Evolutionary conservation across 306 rosid species (phyloP).

Genomic region (Casuarina equisetifolia): DNA sequence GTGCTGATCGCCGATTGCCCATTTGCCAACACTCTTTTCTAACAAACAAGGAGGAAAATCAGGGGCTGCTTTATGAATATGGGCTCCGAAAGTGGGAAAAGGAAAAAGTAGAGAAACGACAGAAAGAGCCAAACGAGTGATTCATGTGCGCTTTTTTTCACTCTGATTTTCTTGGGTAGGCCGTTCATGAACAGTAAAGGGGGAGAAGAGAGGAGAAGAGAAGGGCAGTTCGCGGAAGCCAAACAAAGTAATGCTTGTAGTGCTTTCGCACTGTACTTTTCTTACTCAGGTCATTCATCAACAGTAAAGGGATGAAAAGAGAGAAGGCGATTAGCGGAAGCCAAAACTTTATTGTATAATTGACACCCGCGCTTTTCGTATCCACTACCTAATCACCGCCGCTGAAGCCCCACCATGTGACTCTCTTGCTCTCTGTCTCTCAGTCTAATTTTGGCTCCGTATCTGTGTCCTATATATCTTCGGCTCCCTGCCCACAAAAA

Average conservation of each 20-base stretch:
- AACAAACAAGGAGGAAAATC: not conserved
- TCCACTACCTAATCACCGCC: slow-evolving; percentile 24
- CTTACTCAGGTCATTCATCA: slow-evolving; percentile 32
- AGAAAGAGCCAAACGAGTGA: not conserved
- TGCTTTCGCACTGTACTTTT: slow-evolving; percentile 12
- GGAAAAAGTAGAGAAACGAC: not conserved
- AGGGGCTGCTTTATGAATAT: not conserved
- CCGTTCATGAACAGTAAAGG: not conserved
- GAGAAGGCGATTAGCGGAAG: slow-evolving; percentile 1
- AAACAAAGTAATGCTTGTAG: not conserved
- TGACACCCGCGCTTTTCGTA: slow-evolving; percentile 61
- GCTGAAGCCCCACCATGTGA: slow-evolving; percentile 52
- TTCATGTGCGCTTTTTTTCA: no score
- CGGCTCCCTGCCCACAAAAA: slow-evolving; percentile 6
- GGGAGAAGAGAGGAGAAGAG: not conserved
- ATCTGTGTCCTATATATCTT: slow-evolving; percentile 24
- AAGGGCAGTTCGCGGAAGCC: not conserved
- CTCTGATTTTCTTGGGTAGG: no score
- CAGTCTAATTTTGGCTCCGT: slow-evolving; percentile 6
- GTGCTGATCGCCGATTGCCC: not conserved
- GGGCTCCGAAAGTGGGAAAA: not conserved
- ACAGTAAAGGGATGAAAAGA: not conserved
- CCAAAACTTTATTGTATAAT: slow-evolving; percentile 17
- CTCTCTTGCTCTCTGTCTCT: slow-evolving; percentile 9
- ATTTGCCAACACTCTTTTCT: not conserved